Conservation (phyloP, 805 yeast genomes). For the Starmerella bombicola region DNA sequence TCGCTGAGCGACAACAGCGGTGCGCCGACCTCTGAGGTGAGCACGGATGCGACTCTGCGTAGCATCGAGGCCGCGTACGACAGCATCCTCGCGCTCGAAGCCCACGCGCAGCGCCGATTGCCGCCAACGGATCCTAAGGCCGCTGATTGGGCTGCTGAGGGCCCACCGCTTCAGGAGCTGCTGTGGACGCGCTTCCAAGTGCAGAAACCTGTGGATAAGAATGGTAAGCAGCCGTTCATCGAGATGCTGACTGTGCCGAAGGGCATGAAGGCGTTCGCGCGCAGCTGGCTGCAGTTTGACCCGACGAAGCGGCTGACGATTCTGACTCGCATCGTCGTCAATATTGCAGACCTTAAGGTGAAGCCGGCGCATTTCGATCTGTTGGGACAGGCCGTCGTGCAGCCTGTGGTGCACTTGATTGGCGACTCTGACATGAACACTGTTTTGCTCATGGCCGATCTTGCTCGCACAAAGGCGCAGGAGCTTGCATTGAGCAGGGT, state of each 20-base stretch:
- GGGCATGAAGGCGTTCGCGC: constrained; percentile 77
- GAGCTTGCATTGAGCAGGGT: constrained; percentile 46
- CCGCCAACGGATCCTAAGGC: constrained; percentile 26
- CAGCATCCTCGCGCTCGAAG: constrained; percentile 66
- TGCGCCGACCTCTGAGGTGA: constrained; percentile 24
- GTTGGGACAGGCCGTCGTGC: constrained; percentile 69
- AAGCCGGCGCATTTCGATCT: constrained; percentile 32
- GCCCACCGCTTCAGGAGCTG: constrained; percentile 26
- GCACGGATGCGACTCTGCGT: constrained; percentile 42
- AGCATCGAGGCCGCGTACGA: constrained; percentile 69
- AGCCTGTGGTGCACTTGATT: constrained; percentile 68
- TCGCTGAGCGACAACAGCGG: constrained; percentile 27
- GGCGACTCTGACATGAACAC: constrained; percentile 72
- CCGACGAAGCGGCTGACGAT: constrained; percentile 66
- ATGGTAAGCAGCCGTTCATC: constrained; percentile 54
- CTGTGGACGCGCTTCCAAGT: constrained; percentile 74
- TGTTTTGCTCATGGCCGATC: constrained; percentile 61
- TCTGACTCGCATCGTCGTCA: constrained; percentile 64
- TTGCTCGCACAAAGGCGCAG: constrained; percentile 57
- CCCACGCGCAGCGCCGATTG: constrained; percentile 49
- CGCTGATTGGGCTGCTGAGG: constrained; percentile 27
- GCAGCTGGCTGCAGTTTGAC: constrained; percentile 71
- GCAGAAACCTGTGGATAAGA: constrained; percentile 19
- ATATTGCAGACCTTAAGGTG: constrained; percentile 66
- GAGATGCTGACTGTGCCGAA: constrained; percentile 74